Conservation (phyloP, 495 filamentous ascomycete species). For the Astrothelium macrocarpum region DNA sequence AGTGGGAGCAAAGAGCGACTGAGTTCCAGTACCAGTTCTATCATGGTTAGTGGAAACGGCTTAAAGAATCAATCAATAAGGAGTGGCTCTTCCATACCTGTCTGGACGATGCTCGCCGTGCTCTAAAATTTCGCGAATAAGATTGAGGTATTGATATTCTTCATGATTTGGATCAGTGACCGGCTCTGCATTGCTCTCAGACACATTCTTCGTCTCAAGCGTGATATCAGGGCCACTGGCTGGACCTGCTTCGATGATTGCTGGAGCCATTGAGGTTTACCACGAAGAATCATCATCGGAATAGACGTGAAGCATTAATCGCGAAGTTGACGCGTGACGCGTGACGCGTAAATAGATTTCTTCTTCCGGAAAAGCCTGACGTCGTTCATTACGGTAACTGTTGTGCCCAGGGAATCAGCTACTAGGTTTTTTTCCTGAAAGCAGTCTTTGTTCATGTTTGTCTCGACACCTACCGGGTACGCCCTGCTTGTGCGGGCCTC, state of each 20-base stretch:
- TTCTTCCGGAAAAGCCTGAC: background rate
- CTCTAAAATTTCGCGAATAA: constrained; percentile 61
- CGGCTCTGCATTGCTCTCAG: background rate
- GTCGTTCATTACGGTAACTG: background rate
- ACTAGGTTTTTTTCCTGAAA: no score
- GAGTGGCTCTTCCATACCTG: constrained; percentile 36
- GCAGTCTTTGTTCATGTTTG: no score
- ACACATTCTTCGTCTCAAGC: background rate
- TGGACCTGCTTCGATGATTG: constrained; percentile 17
- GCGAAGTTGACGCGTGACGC: background rate
- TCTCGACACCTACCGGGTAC: no score
- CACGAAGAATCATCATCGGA: background rate
- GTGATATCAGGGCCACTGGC: constrained; percentile 16
- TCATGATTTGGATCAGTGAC: constrained; percentile 20
- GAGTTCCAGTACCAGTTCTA: constrained; percentile 90
- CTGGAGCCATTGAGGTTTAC: constrained; percentile 14
- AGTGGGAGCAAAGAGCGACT: constrained; percentile 75
- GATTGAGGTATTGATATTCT: constrained; percentile 35
- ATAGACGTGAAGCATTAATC: no score
- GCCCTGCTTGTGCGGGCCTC: no score
- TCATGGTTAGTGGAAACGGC: no score
- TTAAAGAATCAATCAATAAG: constrained; percentile 24
- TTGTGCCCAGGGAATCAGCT: background rate
- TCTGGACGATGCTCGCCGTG: constrained; percentile 75
- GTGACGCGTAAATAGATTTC: constrained; percentile 5